Conservation (phyloP, 2,329 filamentous ascomycete species). For the Fusarium mundagurra region DNA sequence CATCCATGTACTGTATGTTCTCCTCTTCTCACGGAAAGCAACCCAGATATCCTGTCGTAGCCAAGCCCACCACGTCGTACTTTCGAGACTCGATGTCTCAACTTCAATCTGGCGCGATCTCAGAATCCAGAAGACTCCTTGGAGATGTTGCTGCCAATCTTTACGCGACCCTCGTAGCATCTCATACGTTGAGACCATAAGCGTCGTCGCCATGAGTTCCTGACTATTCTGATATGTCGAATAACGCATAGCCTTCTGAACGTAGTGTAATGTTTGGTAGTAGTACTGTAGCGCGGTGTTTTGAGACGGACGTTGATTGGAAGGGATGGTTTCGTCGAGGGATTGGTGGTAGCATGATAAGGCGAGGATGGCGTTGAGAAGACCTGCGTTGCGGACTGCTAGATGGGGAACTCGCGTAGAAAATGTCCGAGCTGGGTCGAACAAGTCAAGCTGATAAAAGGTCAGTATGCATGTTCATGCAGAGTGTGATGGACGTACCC, state of each 20-base stretch:
- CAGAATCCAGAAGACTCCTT: conserved; percentile 74
- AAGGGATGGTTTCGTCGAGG: background rate
- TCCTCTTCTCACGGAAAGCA: conserved; percentile 66
- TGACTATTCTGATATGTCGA: conserved; percentile 65
- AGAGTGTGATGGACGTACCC: conserved; percentile 14
- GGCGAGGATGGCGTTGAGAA: conserved; percentile 67
- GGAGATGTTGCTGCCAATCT: conserved; percentile 70
- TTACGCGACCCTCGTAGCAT: conserved; percentile 65
- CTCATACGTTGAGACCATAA: conserved; percentile 71
- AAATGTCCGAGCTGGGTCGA: conserved; percentile 36
- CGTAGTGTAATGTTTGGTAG: conserved; percentile 69
- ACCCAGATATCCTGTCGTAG: conserved; percentile 73
- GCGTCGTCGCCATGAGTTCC: conserved; percentile 67
- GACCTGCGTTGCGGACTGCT: conserved; percentile 56
- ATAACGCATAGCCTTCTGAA: conserved; percentile 68
- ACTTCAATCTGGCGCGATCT: conserved; percentile 70
- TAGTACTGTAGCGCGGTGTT: conserved; percentile 60
- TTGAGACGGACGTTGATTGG: conserved; percentile 3
- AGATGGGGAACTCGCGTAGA: conserved; percentile 36
- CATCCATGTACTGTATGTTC: conserved; percentile 67
- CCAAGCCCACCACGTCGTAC: conserved; percentile 74
- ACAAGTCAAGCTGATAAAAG: conserved; percentile 30
- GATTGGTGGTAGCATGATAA: conserved; percentile 52
- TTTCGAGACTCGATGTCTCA: conserved; percentile 63
- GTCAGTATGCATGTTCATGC: background rate